phyloP scores from a whole-genome alignment of 2,329 filamentous ascomycete species.

The Sarocladiaceae sp. region DNA sequence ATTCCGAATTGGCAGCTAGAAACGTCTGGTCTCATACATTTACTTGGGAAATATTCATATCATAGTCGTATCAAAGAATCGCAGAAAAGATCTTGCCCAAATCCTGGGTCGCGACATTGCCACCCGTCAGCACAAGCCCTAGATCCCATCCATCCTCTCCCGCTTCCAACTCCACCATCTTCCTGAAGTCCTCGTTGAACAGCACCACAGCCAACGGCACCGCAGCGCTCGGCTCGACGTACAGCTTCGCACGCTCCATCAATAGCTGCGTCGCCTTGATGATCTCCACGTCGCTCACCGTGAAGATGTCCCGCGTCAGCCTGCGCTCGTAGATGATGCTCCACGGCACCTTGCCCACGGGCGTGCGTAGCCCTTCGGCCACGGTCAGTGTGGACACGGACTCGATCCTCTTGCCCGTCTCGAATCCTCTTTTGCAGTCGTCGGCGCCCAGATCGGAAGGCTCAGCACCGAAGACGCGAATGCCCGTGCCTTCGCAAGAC shows the following conservation, averaged over 20 bases:
- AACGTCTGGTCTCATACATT: too few species aligned
- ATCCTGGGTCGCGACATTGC: constrained; percentile 51
- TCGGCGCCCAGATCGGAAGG: constrained; percentile 77
- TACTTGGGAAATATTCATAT: too few species aligned
- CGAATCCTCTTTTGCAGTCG: constrained; percentile 68
- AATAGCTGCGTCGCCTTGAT: constrained; percentile 68
- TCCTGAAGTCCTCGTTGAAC: constrained; percentile 78
- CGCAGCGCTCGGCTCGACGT: constrained; percentile 81
- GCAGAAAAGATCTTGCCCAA: constrained; percentile 42
- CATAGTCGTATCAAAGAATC: background rate
- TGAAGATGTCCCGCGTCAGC: constrained; percentile 64
- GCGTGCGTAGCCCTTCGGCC: constrained; percentile 85
- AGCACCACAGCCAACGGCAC: constrained; percentile 78
- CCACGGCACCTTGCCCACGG: constrained; percentile 73
- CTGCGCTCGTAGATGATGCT: constrained; percentile 51
- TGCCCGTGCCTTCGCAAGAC: constrained; percentile 63
- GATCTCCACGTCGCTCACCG: constrained; percentile 79
- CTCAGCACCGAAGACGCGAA: constrained; percentile 79
- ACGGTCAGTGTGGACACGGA: constrained; percentile 72
- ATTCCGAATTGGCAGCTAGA: too few species aligned
- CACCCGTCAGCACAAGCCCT: constrained; percentile 53
- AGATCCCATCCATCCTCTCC: constrained; percentile 69
- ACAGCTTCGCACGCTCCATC: constrained; percentile 80
- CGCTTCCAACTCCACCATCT: constrained; percentile 61
- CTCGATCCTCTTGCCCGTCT: constrained; percentile 56